phyloP scores from a whole-genome alignment of 768 basidiomycete genomes.

The Lactifluus piperatus region DNA sequence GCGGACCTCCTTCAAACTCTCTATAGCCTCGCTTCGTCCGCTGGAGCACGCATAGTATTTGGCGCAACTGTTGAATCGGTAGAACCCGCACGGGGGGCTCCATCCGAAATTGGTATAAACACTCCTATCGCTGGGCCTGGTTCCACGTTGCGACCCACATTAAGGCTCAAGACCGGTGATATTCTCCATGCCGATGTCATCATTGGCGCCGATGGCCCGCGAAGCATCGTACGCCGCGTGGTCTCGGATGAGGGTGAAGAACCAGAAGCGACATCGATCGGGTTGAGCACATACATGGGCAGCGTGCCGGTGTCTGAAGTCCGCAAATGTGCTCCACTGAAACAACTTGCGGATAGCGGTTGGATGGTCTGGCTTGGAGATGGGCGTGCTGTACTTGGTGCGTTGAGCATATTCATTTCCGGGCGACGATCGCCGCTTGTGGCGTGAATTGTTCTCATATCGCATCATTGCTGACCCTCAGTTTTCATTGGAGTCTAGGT shows the following conservation, averaged over 20 bases:
- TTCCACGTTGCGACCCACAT: slow-evolving; percentile 13
- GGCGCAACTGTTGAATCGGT: slow-evolving; percentile 12
- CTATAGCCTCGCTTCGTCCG: slow-evolving; percentile 12
- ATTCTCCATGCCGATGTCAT: slow-evolving; percentile 24
- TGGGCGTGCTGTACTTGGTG: not conserved
- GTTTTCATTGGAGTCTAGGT: not conserved
- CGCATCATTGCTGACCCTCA: not conserved
- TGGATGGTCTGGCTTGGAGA: slow-evolving; percentile 10
- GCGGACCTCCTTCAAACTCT: slow-evolving; percentile 16
- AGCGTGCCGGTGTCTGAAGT: slow-evolving; percentile 14
- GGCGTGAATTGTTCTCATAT: not conserved
- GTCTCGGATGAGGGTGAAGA: slow-evolving; percentile 29
- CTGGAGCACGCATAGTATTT: slow-evolving; percentile 15
- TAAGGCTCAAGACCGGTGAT: slow-evolving; percentile 22
- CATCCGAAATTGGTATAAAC: not conserved
- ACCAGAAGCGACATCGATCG: slow-evolving; percentile 15
- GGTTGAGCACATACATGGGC: slow-evolving; percentile 22
- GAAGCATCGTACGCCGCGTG: slow-evolving; percentile 19
- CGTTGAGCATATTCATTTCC: not conserved
- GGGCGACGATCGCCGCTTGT: not conserved
- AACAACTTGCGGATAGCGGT: slow-evolving; percentile 15
- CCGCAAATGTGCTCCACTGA: slow-evolving; percentile 3
- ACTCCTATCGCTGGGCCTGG: slow-evolving; percentile 3
- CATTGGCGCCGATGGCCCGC: slow-evolving; percentile 24
- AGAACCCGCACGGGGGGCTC: slow-evolving; percentile 3